Percentiles rank a stretch among this genome's conserved stretches.
phyloP scores from a whole-genome alignment of 257 asterid genomes.

The Solanum acaule region DNA sequence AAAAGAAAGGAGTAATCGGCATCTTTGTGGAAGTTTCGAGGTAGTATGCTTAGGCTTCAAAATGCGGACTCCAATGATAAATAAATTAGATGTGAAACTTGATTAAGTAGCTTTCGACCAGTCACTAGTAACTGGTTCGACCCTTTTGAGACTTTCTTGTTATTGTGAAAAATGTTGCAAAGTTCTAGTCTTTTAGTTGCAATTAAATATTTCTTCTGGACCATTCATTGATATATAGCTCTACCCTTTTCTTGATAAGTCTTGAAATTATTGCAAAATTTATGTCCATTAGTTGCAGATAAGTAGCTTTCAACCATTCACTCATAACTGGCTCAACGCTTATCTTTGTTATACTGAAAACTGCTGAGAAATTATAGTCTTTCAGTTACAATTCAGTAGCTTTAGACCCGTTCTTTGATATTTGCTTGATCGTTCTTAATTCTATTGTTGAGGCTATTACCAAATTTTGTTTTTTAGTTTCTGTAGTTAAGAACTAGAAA shows the following conservation, averaged over 20 bases:
- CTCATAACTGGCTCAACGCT: too few species aligned
- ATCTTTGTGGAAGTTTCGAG: too few species aligned
- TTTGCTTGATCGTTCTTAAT: background rate
- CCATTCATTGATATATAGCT: background rate
- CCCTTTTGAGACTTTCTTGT: background rate
- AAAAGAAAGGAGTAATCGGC: too few species aligned
- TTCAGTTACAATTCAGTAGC: background rate
- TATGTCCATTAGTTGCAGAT: too few species aligned
- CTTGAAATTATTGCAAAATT: too few species aligned
- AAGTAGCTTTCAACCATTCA: too few species aligned
- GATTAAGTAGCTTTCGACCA: background rate
- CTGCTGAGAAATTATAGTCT: too few species aligned
- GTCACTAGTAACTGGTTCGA: background rate
- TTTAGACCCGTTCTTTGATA: background rate
- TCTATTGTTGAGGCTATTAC: background rate
- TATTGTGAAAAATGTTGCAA: background rate
- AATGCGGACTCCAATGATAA: too few species aligned
- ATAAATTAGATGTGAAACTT: too few species aligned
- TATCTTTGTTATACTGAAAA: too few species aligned
- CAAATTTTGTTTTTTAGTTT: background rate
- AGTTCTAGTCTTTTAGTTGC: background rate
- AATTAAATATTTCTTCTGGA: background rate
- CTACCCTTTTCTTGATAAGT: too few species aligned
- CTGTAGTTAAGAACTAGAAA: background rate
- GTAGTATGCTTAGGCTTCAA: too few species aligned